Conservation (phyloP, 108 stramenopile genomes). For the Pelagomonas calceolata region DNA sequence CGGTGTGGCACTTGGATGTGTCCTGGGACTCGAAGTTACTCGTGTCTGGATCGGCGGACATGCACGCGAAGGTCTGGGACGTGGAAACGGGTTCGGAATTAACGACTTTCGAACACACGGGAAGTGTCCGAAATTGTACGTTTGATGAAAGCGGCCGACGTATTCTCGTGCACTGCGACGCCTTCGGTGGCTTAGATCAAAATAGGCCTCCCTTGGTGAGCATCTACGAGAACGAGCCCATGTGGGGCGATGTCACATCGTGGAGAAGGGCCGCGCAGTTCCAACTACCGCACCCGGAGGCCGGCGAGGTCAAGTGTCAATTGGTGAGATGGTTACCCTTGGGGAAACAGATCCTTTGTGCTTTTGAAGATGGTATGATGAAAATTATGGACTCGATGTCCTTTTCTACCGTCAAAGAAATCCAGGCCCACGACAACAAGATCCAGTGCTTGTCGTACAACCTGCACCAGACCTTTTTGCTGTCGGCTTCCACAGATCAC, state of each 20-base stretch:
- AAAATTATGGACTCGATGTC: constrained; percentile 74
- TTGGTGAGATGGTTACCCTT: constrained; percentile 76
- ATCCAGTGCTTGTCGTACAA: constrained; percentile 85
- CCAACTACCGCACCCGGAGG: constrained; percentile 75
- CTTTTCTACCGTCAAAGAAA: constrained; percentile 64
- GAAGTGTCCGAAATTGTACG: constrained; percentile 70
- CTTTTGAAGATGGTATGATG: constrained; percentile 81
- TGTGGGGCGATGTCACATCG: background rate
- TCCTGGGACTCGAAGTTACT: constrained; percentile 38
- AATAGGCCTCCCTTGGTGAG: background rate
- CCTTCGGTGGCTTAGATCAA: background rate
- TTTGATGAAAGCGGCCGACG: background rate
- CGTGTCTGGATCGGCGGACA: constrained; percentile 42
- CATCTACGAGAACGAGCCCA: background rate
- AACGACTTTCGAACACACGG: constrained; percentile 67
- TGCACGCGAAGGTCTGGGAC: constrained; percentile 54
- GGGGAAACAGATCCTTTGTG: constrained; percentile 78
- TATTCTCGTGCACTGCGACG: background rate
- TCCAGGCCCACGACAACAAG: constrained; percentile 74
- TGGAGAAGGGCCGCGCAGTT: constrained; percentile 15
- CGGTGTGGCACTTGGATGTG: constrained; percentile 89
- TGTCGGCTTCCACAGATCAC: constrained; percentile 86
- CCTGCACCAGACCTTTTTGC: constrained; percentile 81
- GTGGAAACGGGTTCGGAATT: constrained; percentile 79
- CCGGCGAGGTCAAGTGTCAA: constrained; percentile 60